Base-by-base conservation (phyloP, 768 basidiomycete genomes). In the Boletales sp. region DNA sequence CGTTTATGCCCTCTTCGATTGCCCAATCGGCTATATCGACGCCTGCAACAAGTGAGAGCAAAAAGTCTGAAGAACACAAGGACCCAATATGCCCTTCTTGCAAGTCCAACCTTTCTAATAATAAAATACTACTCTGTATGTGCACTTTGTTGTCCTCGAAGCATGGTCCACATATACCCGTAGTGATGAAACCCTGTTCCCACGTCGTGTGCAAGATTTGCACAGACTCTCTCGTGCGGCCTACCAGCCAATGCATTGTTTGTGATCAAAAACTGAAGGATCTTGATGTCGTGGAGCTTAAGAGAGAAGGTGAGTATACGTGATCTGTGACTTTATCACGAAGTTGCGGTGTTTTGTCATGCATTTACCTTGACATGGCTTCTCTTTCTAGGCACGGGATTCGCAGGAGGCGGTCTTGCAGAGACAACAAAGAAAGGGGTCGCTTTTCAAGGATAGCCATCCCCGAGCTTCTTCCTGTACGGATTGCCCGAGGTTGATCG, bases 201-300 rank as follows among this genome's bases (percentile, higher is more conserved):
- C 93, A 99, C 67, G 93, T 97, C 28, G 79, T 86, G 1, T 99
- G 96, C 70, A 87, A 89, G 62, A 88, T 85, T 7, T 98, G 96
- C 67, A 84, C 84, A 3, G 93, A 97, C 47, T 84, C 90, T 3
- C 83, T 98, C 38, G 86, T 94, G 15, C 81, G 80, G 30, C 81
- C 87, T 0, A 70, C 82, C 7, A 82, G 82, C 58, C 87, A 90
- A 59, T 99, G 96, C 63, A 80, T 94, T 12, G 85, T 89, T 9
- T 99, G 96, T 63, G 92, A 94, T 56, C 77, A 72, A 14, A 60
- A 64, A 54, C 61, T 92, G 19, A 74, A 71, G 40, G 82, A 86
- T 31, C 79, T 80, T 58, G 91, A 93, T 46, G 79, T 93, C 25
- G 79, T 96, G 41, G 86, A 90, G 63, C 67, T 98, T 36, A 85